phyloP scores from a whole-genome alignment of 2,329 filamentous ascomycete genomes.

The Boeremia exigua region DNA sequence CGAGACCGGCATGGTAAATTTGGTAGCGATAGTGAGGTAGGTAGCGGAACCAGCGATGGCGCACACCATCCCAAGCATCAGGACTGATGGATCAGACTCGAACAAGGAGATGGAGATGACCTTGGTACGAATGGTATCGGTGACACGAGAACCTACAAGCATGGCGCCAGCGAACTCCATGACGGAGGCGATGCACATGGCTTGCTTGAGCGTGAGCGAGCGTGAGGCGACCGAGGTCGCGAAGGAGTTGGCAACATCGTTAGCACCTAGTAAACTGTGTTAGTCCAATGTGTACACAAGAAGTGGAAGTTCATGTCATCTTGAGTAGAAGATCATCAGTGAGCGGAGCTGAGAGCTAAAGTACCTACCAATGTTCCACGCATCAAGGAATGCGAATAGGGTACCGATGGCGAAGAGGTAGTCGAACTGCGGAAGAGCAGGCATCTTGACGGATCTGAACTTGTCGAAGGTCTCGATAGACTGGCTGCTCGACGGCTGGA shows the following conservation, averaged over 20 bases:
- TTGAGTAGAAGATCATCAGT: not conserved
- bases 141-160: slow-evolving; percentile 48
- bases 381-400: slow-evolving; percentile 70
- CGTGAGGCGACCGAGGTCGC: slow-evolving; percentile 57
- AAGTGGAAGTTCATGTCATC: not conserved
- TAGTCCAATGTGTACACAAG: not conserved
- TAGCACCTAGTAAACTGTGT: slow-evolving; percentile 48
- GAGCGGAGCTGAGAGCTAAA: not conserved
- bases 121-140: slow-evolving; percentile 57
- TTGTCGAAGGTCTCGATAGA: slow-evolving; percentile 16
- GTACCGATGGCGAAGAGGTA: slow-evolving; percentile 70
- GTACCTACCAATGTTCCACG: slow-evolving; percentile 66
- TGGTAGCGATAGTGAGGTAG: slow-evolving; percentile 61
- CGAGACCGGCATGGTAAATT: slow-evolving; percentile 60
- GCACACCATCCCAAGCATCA: slow-evolving; percentile 63
- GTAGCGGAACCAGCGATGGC: slow-evolving; percentile 58
- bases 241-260: slow-evolving; percentile 59
- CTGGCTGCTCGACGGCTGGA: slow-evolving; percentile 15
- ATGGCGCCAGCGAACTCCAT: slow-evolving; percentile 56
- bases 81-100: slow-evolving; percentile 53
- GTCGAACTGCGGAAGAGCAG: slow-evolving; percentile 60
- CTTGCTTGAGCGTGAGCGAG: slow-evolving; percentile 55
- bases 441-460: slow-evolving; percentile 30
- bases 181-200: slow-evolving; percentile 53
- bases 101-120: slow-evolving; percentile 56